A percentile compares a stretch with the other conserved stretches of the same genome.
Conservation (phyloP, 768 basidiomycete genomes). For the Russula ochroleuca region DNA sequence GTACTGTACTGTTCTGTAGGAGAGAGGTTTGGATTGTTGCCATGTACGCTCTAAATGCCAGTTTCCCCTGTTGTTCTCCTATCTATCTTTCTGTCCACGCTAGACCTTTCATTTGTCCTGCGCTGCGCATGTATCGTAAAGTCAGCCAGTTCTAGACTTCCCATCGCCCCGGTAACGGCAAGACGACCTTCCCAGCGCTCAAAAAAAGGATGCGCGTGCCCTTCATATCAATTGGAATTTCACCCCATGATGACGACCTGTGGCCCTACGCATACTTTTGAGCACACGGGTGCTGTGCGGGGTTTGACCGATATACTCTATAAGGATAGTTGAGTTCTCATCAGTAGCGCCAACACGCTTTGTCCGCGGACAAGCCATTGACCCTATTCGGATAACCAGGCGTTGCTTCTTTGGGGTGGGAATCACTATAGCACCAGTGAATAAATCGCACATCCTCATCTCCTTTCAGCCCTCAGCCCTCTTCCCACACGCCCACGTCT, state of each 20-base stretch:
- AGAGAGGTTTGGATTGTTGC: no score
- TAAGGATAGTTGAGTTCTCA: background rate
- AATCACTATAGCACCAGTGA: background rate
- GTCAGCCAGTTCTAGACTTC: background rate
- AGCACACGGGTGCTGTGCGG: background rate
- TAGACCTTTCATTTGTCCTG: background rate
- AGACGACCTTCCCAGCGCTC: background rate
- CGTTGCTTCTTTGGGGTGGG: no score
- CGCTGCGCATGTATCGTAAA: background rate
- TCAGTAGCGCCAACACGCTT: background rate
- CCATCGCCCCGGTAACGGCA: background rate
- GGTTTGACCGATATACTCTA: background rate
- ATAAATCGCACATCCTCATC: background rate
- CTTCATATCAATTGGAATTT: no score
- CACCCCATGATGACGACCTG: background rate
- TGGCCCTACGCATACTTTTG: background rate
- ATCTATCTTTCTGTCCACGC: no score
- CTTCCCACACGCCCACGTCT: background rate
- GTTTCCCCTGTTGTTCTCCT: no score
- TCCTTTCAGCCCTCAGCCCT: no score
- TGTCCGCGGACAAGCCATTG: no score
- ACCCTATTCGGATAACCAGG: no score
- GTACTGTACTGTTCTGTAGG: no score
- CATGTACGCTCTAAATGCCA: no score
- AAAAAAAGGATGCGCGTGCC: background rate